Conservation (phyloP, 148 eudicot genomes). For the Fagopyrum homotropicum region DNA sequence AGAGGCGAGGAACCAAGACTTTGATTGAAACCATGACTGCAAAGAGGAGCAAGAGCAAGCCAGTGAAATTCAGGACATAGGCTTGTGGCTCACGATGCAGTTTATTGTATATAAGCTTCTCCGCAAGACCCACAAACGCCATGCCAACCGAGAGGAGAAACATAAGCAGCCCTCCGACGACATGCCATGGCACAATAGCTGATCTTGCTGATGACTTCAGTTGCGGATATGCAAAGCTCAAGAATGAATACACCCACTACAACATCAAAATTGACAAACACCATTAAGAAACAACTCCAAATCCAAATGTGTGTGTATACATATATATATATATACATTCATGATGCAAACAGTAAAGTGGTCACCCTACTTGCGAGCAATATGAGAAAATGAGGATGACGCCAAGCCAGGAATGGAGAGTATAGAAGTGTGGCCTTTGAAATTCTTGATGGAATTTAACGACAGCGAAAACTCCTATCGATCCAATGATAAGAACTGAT, state of each 20-base stretch:
- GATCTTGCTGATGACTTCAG: conserved; percentile 2
- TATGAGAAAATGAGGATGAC: not conserved
- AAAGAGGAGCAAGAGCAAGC: conserved; percentile 3
- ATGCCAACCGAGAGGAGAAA: not conserved
- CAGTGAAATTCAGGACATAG: not conserved
- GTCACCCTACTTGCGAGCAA: conserved; percentile 2
- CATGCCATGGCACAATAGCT: conserved; percentile 1
- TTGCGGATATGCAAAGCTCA: conserved; percentile 4
- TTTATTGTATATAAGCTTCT: not conserved
- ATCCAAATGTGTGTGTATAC: too few relatives aligned
- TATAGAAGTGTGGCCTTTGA: not conserved
- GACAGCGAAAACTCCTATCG: conserved; percentile 1
- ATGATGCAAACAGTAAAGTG: too few relatives aligned
- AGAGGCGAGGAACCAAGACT: not conserved
- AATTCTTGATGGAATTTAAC: not conserved
- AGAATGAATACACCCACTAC: conserved; percentile 4
- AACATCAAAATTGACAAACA: not conserved
- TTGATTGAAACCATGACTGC: not conserved
- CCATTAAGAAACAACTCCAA: not conserved
- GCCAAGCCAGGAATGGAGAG: conserved; percentile 10
- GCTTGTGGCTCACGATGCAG: not conserved
- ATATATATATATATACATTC: not conserved
- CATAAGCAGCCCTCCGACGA: not conserved
- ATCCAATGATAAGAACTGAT: not conserved
- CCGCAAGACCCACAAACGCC: conserved; percentile 7